Evolutionary conservation across 1,284 basidiomycete genomes (phyloP).

Genomic region (Cystobasidium pallidum): DNA sequence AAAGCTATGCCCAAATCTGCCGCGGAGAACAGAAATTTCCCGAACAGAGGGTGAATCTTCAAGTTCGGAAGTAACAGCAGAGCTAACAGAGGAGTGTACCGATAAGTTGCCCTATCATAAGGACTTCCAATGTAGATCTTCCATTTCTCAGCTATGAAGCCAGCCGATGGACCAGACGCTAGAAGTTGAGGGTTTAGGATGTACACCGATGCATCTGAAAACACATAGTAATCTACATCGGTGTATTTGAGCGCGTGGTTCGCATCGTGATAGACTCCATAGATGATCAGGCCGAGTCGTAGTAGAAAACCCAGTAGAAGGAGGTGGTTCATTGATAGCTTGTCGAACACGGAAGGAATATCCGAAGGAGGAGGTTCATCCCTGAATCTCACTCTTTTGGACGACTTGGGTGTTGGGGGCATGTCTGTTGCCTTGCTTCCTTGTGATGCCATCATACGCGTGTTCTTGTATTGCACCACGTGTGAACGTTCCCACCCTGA

Average conservation of each 20-base stretch:
- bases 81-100: constrained; percentile 93
- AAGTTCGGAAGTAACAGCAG: constrained; percentile 78
- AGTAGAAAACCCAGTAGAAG: constrained; percentile 64
- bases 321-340: constrained; percentile 19
- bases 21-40: constrained; percentile 85
- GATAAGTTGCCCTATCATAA: constrained; percentile 89
- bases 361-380: not conserved
- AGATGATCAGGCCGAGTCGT: constrained; percentile 72
- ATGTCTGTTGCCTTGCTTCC: not conserved
- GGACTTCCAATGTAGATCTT: constrained; percentile 64
- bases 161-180: constrained; percentile 11
- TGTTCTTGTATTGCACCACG: not conserved
- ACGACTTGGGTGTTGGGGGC: not conserved
- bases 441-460: constrained; percentile 5
- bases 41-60: constrained; percentile 76
- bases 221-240: constrained; percentile 95
- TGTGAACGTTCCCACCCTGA: not conserved
- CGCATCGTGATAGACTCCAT: constrained; percentile 85
- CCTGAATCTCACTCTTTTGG: constrained; percentile 10
- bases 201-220: constrained; percentile 84
- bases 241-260: constrained; percentile 88
- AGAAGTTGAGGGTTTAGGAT: constrained; percentile 55
- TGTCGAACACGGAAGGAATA: not conserved
- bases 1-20: constrained; percentile 81
- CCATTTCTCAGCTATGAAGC: constrained; percentile 33